phyloP scores from a whole-genome alignment of 768 basidiomycete species.

The Coprinopsis sp. region DNA sequence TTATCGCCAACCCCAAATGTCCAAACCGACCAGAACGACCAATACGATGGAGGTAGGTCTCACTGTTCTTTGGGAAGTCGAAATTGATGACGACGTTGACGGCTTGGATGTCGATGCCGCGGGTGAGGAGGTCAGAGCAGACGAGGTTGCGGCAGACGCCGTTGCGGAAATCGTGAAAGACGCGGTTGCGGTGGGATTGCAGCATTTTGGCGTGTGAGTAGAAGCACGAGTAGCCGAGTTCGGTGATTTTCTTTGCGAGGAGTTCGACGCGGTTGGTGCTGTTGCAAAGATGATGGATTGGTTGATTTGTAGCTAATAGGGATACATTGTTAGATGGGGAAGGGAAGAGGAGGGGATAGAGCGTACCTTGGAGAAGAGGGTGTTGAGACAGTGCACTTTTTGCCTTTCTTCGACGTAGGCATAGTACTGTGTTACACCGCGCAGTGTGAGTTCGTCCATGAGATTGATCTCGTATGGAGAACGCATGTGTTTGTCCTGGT shows the following conservation, averaged over 20 bases:
- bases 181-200: slow-evolving; percentile 96
- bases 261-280: slow-evolving; percentile 99
- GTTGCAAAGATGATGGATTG: slow-evolving; percentile 99
- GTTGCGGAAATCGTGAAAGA: slow-evolving; percentile 99
- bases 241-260: slow-evolving; percentile 98
- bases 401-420: slow-evolving; percentile 99
- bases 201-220: slow-evolving; percentile 99
- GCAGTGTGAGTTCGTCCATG: slow-evolving; percentile 98
- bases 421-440: slow-evolving; percentile 99
- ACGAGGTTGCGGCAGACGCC: slow-evolving; percentile 98
- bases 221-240: slow-evolving; percentile 99
- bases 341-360: background rate
- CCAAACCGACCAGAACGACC: slow-evolving; percentile 98
- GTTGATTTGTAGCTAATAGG: slow-evolving; percentile 94
- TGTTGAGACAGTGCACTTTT: slow-evolving; percentile 99
- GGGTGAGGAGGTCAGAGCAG: slow-evolving; percentile 94
- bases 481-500: slow-evolving; percentile 92
- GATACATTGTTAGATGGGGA: slow-evolving; percentile 4
- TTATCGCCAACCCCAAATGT: slow-evolving; percentile 95
- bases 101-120: slow-evolving; percentile 99
- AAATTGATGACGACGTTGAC: slow-evolving; percentile 99
- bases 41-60: slow-evolving; percentile 98
- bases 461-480: slow-evolving; percentile 97
- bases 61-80: slow-evolving; percentile 98
- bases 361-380: slow-evolving; percentile 92